A percentile compares a stretch with the other conserved stretches of the same genome.
Evolutionary conservation across 2,329 filamentous ascomycete genomes (phyloP).

Genomic region (Ilyonectria mors-panacis): DNA sequence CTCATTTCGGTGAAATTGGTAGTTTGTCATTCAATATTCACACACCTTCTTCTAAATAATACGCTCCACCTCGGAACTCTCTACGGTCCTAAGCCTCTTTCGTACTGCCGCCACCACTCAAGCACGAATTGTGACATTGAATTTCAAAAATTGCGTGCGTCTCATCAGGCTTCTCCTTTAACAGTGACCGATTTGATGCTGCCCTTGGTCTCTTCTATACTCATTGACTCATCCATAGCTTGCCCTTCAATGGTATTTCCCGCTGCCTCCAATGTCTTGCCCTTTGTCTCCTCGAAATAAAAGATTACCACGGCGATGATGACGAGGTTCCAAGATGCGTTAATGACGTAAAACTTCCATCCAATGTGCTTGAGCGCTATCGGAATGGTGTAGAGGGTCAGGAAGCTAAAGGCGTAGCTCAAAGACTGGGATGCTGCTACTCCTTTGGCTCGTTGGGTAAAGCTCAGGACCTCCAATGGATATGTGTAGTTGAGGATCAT

Average conservation of each 20-base stretch:
- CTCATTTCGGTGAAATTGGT: neutral
- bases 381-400: neutral
- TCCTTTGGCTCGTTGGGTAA: conserved; percentile 6
- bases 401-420: neutral
- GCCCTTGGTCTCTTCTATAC: neutral
- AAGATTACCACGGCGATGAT: neutral
- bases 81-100: no score
- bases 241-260: neutral
- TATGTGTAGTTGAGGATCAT: conserved; percentile 7
- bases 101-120: no score
- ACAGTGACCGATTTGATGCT: neutral
- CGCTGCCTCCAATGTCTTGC: neutral
- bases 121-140: no score
- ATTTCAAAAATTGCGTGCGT: no score
- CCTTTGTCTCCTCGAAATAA: neutral
- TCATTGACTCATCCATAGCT: neutral
- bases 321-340: neutral
- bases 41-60: neutral
- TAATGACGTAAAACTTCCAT: neutral
- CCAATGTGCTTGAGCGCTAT: neutral
- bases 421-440: neutral
- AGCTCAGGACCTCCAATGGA: neutral
- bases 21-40: neutral
- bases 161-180: neutral
- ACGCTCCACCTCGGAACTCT: neutral